A percentile compares a stretch with the other conserved stretches of the same genome.
phyloP scores from a whole-genome alignment of 768 basidiomycete genomes.

The Asterophora lycoperdoides region DNA sequence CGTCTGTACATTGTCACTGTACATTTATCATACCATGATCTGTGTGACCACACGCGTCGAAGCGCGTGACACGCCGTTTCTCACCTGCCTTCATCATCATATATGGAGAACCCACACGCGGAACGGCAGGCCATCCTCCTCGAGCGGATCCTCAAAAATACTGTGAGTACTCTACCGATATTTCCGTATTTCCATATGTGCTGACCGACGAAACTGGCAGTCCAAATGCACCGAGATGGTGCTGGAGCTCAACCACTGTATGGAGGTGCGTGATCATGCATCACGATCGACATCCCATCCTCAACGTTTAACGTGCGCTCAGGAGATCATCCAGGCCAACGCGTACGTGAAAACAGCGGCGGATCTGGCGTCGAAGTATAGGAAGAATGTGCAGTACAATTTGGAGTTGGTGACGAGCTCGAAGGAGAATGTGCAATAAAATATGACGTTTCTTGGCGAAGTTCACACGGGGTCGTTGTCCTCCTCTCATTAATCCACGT shows the following conservation, averaged over 20 bases:
- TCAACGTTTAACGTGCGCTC: no score
- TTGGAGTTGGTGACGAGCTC: slow-evolving; percentile 61
- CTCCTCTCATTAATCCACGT: background rate
- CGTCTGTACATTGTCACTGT: slow-evolving; percentile 9
- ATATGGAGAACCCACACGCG: slow-evolving; percentile 90
- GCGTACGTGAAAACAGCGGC: slow-evolving; percentile 75
- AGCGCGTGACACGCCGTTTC: slow-evolving; percentile 11
- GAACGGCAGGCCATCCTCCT: slow-evolving; percentile 88
- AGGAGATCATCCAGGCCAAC: slow-evolving; percentile 83
- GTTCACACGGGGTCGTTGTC: background rate
- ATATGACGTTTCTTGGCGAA: no score
- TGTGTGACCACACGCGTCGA: slow-evolving; percentile 16
- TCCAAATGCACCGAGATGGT: slow-evolving; percentile 93
- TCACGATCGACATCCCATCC: no score
- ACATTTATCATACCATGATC: slow-evolving; percentile 1
- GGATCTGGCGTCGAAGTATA: slow-evolving; percentile 81
- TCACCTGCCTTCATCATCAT: slow-evolving; percentile 24
- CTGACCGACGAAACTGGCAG: slow-evolving; percentile 38
- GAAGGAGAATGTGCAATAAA: slow-evolving; percentile 13
- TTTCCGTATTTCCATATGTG: background rate
- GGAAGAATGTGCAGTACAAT: slow-evolving; percentile 92
- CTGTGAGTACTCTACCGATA: slow-evolving; percentile 44
- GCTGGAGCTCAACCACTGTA: slow-evolving; percentile 80
- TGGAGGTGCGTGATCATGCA: slow-evolving; percentile 50
- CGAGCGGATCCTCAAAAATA: slow-evolving; percentile 87